Evolutionary conservation across 106 monocot species (phyloP).

Genomic region (Dioscorea zingiberensis): DNA sequence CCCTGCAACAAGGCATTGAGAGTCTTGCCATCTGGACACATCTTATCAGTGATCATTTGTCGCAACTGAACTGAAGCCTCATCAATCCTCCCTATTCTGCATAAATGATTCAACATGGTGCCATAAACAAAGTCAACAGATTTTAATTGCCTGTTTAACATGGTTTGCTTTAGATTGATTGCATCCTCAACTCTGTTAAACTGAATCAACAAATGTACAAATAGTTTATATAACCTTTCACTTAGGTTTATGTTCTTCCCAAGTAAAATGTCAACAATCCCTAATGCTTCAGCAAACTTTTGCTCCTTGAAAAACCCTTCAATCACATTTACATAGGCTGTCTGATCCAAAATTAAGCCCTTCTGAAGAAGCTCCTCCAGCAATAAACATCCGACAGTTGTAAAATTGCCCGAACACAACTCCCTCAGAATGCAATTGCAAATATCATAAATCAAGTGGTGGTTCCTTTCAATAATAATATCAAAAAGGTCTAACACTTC

Average conservation of each 20-base stretch:
- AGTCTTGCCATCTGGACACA: conserved; percentile 26
- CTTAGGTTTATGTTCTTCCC: conserved; percentile 21
- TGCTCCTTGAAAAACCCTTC: conserved; percentile 45
- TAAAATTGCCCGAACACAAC: conserved; percentile 33
- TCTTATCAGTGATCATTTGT: conserved; percentile 27
- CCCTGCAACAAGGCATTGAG: conserved; percentile 53
- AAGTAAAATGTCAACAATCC: conserved; percentile 38
- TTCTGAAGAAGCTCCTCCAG: conserved; percentile 39
- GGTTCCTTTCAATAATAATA: conserved; percentile 15
- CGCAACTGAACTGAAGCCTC: conserved; percentile 39
- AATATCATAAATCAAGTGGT: conserved; percentile 16
- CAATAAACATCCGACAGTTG: conserved; percentile 31
- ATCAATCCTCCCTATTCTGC: conserved; percentile 28
- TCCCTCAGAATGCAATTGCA: conserved; percentile 31
- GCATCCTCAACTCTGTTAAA: conserved; percentile 25
- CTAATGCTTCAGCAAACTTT: conserved; percentile 38
- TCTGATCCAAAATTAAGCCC: conserved; percentile 16
- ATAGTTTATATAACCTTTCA: conserved; percentile 20
- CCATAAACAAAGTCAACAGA: conserved; percentile 15
- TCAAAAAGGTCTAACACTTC: conserved; percentile 45
- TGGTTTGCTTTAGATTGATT: conserved; percentile 32
- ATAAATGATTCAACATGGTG: conserved; percentile 37
- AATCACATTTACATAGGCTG: conserved; percentile 29
- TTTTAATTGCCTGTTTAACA: conserved; percentile 12
- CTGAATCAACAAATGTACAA: conserved; percentile 29